These are phyloP conservation scores for Rhizophagus sp. DNA, from an alignment of 192 early-diverging fungal species.

Conservation along the genomic window DNA sequence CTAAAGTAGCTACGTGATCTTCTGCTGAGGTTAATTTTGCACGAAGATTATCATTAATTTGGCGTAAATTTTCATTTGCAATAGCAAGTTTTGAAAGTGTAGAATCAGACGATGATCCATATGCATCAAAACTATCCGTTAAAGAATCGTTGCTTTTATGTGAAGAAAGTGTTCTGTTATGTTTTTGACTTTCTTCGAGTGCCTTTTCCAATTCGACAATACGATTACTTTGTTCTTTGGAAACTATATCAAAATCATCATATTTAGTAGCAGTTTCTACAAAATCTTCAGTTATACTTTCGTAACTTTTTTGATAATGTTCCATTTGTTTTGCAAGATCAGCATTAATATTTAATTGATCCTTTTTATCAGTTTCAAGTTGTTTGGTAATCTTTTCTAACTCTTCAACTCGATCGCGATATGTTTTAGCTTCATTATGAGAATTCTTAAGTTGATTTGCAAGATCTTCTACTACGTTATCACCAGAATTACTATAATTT, in stretches of 20 bases:
- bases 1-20: not conserved
- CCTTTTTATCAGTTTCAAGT: constrained; percentile 17
- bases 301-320: constrained; percentile 37
- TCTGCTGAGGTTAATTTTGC: not conserved
- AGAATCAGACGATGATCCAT: not conserved
- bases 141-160: not conserved
- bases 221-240: constrained; percentile 37
- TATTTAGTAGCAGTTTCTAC: constrained; percentile 34
- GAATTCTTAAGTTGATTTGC: constrained; percentile 6
- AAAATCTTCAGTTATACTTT: constrained; percentile 40
- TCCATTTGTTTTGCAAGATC: constrained; percentile 31
- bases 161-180: not conserved
- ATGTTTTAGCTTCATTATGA: not conserved
- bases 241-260: constrained; percentile 37
- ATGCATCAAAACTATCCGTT: not conserved
- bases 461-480: constrained; percentile 4
- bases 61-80: constrained; percentile 8
- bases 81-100: not conserved
- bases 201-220: constrained; percentile 38
- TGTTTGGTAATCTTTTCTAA: constrained; percentile 18
- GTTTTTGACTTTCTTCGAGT: constrained; percentile 29
- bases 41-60: not conserved
- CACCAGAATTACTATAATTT: not conserved
- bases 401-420: constrained; percentile 17
- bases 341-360: not conserved